A percentile compares a stretch with the other conserved stretches of the same genome.
Conservation (phyloP, 805 yeast genomes). For the Kuraishia capsulata region DNA sequence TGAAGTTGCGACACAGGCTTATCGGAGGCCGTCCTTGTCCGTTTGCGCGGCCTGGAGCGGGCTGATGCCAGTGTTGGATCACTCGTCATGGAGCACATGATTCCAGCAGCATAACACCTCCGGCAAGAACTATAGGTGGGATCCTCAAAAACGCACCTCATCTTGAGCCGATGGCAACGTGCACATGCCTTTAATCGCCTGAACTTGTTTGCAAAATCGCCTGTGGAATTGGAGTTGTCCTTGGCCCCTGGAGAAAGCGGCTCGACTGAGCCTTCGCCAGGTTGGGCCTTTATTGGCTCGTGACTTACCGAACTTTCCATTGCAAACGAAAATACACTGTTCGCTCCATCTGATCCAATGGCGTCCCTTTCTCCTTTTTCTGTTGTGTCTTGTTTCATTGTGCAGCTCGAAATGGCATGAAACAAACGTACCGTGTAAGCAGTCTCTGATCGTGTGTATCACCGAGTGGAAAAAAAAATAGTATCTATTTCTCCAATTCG, state of each 20-base stretch:
- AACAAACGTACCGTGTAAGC: too few species aligned
- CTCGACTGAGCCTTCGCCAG: too few species aligned
- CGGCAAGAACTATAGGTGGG: slow-evolving; percentile 34
- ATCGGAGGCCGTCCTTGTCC: slow-evolving; percentile 11
- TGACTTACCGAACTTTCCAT: too few species aligned
- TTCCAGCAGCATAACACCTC: slow-evolving; percentile 33
- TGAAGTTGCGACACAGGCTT: slow-evolving; percentile 19
- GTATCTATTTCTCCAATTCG: too few species aligned
- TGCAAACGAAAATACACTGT: too few species aligned
- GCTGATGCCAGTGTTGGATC: slow-evolving; percentile 41
- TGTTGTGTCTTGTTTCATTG: too few species aligned
- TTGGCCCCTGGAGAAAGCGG: background rate
- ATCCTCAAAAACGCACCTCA: slow-evolving; percentile 42
- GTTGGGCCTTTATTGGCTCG: too few species aligned
- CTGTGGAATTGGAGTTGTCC: background rate
- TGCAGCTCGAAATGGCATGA: too few species aligned
- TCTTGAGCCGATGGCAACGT: slow-evolving; percentile 42
- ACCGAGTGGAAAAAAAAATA: too few species aligned
- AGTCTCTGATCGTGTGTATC: too few species aligned
- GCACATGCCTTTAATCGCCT: slow-evolving; percentile 45
- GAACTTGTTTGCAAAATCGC: slow-evolving; percentile 33
- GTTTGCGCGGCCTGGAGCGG: slow-evolving; percentile 24
- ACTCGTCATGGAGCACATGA: slow-evolving; percentile 37
- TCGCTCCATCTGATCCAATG: too few species aligned
- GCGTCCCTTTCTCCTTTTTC: too few species aligned